Evolutionary conservation across 164 flowering plant genomes (phyloP).

Genomic region (Tinospora cordifolia): DNA sequence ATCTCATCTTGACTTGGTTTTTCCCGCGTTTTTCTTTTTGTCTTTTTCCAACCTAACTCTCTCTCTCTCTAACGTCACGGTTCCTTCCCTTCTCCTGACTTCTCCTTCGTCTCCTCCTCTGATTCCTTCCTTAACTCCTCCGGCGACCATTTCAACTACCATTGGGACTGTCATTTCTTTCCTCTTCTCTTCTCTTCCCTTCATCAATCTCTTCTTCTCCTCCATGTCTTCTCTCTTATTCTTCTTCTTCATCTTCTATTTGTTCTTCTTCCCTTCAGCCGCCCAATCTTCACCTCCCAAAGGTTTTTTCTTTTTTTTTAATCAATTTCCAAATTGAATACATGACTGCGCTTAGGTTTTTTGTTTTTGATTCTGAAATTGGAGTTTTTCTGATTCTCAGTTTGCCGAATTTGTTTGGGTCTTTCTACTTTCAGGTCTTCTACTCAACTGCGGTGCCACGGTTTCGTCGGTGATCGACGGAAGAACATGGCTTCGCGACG

Average conservation of each 20-base stretch:
- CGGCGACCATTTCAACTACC: slow-evolving; percentile 31
- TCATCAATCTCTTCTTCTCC: slow-evolving; percentile 1
- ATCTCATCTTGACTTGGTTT: slow-evolving; percentile 3
- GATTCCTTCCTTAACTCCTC: slow-evolving; percentile 37
- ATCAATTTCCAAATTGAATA: neutral
- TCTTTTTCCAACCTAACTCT: slow-evolving; percentile 17
- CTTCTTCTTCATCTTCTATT: slow-evolving; percentile 21
- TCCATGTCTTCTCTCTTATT: slow-evolving; percentile 24
- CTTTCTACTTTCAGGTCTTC: slow-evolving; percentile 27
- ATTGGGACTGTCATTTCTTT: slow-evolving; percentile 12
- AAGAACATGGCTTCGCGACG: slow-evolving; percentile 55
- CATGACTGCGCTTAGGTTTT: too few species aligned
- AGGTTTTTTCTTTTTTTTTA: slow-evolving; percentile 23
- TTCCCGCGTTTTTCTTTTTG: slow-evolving; percentile 6
- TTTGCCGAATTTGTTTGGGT: neutral
- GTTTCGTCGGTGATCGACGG: slow-evolving; percentile 28
- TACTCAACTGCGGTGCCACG: slow-evolving; percentile 71
- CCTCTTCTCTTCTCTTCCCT: slow-evolving; percentile 4
- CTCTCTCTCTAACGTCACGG: slow-evolving; percentile 3
- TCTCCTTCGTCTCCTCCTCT: slow-evolving; percentile 8
- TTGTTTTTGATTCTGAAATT: too few species aligned
- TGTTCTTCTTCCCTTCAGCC: slow-evolving; percentile 21
- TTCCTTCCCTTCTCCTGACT: slow-evolving; percentile 30
- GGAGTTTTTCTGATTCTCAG: neutral
- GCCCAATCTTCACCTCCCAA: slow-evolving; percentile 31